phyloP scores from a whole-genome alignment of 176 grass and related monocot species.

The Oryza officinalis region DNA sequence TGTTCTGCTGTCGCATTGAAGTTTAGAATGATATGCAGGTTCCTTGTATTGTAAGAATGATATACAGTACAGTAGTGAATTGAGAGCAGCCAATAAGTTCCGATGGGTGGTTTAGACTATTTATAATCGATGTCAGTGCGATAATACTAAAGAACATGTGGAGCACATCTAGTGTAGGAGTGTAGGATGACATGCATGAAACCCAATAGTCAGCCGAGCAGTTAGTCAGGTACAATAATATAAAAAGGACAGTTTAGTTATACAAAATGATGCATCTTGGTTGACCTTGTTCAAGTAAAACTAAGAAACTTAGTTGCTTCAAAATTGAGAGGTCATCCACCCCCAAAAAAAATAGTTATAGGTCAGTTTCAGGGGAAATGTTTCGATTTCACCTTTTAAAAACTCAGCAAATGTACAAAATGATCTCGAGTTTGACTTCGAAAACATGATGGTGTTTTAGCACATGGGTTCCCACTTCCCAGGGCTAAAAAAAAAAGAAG shows the following conservation, averaged over 20 bases:
- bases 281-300: neutral
- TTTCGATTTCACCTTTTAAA: neutral
- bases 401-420: neutral
- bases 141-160: neutral
- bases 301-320: neutral
- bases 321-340: neutral
- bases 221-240: neutral
- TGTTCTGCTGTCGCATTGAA: constrained; percentile 22
- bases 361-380: neutral
- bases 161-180: neutral
- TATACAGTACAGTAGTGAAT: neutral
- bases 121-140: neutral
- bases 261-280: neutral
- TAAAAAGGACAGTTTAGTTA: neutral
- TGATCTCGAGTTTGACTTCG: neutral
- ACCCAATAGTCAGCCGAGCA: neutral
- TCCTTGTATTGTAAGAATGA: constrained; percentile 10
- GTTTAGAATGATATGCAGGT: constrained; percentile 15
- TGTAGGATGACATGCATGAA: constrained; percentile 23
- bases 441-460: neutral
- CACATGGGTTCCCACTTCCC: neutral
- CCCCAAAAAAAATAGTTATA: neutral
- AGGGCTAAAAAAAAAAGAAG: neutral
- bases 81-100: constrained; percentile 16
- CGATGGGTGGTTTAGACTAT: neutral